Evolutionary conservation across 805 yeast species (phyloP).

Genomic region (Jamesozyma piceae): DNA sequence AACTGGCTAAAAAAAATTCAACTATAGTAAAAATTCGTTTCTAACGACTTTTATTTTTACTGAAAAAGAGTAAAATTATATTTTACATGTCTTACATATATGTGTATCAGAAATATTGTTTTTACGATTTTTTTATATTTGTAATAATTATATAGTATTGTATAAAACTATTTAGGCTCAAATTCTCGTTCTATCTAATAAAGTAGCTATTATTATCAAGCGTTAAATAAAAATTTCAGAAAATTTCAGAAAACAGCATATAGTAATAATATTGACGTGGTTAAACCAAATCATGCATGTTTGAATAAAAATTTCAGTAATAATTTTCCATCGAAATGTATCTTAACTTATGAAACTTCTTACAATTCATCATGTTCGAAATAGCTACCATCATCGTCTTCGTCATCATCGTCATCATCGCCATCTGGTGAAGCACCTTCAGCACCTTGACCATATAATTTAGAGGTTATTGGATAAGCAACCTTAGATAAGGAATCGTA

Average conservation of each 20-base stretch:
- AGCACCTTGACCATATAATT: conserved; percentile 54
- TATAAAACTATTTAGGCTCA: no score
- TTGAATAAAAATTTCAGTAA: no score
- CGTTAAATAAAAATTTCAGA: neutral
- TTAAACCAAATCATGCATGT: neutral
- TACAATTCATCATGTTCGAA: conserved; percentile 65
- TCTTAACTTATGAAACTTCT: conserved; percentile 3
- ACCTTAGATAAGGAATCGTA: conserved; percentile 69
- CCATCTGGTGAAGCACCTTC: conserved; percentile 37
- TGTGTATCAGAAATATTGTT: no score
- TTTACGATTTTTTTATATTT: neutral
- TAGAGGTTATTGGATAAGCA: conserved; percentile 88
- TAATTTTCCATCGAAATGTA: neutral
- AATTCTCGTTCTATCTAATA: neutral
- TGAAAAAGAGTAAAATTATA: neutral
- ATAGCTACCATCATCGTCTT: conserved; percentile 44
- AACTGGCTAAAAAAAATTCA: neutral
- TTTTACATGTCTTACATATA: neutral
- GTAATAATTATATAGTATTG: neutral
- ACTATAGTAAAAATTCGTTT: neutral
- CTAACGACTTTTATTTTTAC: neutral
- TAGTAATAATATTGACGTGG: neutral
- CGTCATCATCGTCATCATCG: conserved; percentile 44
- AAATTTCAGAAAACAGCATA: neutral
- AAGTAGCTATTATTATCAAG: neutral